These are phyloP conservation scores for Candida golubevii DNA, from an alignment of 805 yeast species.

Conservation along the genomic window DNA sequence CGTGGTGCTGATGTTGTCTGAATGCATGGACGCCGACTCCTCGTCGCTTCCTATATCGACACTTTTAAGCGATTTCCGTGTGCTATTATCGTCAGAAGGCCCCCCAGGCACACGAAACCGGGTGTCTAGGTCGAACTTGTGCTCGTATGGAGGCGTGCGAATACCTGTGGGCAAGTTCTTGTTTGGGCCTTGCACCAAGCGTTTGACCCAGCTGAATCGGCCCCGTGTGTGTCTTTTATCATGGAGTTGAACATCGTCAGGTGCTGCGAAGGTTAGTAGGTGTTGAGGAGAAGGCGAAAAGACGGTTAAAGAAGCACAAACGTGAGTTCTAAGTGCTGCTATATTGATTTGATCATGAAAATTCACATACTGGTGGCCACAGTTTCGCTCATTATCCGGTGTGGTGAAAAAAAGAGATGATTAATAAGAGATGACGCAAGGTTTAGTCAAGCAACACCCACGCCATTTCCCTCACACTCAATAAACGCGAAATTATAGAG, in stretches of 20 bases:
- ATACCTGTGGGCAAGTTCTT: conserved; percentile 12
- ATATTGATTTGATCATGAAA: too few species aligned
- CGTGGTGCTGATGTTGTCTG: conserved; percentile 40
- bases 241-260: conserved; percentile 8
- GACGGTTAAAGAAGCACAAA: too few species aligned
- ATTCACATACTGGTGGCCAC: too few species aligned
- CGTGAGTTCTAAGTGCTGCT: too few species aligned
- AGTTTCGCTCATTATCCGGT: too few species aligned
- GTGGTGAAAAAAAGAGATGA: too few species aligned
- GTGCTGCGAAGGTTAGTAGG: not conserved
- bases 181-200: conserved; percentile 36
- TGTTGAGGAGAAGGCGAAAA: too few species aligned
- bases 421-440: too few species aligned
- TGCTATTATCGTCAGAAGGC: conserved; percentile 1
- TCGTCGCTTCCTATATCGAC: conserved; percentile 14
- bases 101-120: not conserved
- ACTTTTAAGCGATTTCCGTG: conserved; percentile 7
- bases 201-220: conserved; percentile 38
- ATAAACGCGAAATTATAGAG: too few species aligned
- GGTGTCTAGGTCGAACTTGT: not conserved
- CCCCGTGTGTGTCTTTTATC: conserved; percentile 29
- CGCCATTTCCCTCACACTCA: too few species aligned
- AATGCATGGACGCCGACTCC: conserved; percentile 12
- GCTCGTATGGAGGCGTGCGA: conserved; percentile 11
- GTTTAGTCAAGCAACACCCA: too few species aligned